phyloP scores from a whole-genome alignment of 2,329 filamentous ascomycete species.

The Didymella exigua region DNA sequence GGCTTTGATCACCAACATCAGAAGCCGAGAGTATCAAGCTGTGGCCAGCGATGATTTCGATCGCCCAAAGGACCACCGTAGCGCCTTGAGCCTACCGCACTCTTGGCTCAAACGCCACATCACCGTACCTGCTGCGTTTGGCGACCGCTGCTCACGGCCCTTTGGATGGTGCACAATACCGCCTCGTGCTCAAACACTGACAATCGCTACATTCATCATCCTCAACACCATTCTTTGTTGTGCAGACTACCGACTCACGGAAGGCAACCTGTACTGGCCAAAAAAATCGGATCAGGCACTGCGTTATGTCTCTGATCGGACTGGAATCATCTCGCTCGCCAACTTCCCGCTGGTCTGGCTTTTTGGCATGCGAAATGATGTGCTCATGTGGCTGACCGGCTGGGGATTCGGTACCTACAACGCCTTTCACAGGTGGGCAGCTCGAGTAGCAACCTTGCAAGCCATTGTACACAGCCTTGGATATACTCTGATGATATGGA shows the following conservation, averaged over 20 bases:
- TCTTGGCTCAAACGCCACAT: constrained; percentile 43
- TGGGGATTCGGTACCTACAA: constrained; percentile 72
- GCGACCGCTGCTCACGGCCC: constrained; percentile 49
- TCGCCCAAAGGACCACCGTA: not conserved
- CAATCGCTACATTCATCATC: constrained; percentile 53
- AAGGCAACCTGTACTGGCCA: constrained; percentile 55
- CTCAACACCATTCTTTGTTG: constrained; percentile 53
- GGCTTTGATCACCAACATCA: constrained; percentile 18
- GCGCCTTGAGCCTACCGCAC: constrained; percentile 4
- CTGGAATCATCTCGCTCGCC: constrained; percentile 67
- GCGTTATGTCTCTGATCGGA: constrained; percentile 67
- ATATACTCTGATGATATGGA: constrained; percentile 58
- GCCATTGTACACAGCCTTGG: constrained; percentile 67
- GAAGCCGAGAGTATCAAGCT: constrained; percentile 5
- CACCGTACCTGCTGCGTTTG: constrained; percentile 53
- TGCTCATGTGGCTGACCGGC: constrained; percentile 69
- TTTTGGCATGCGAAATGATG: constrained; percentile 70
- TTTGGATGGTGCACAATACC: constrained; percentile 55
- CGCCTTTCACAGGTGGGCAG: constrained; percentile 70
- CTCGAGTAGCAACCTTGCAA: constrained; percentile 65
- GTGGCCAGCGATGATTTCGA: not conserved
- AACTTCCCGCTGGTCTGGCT: constrained; percentile 70
- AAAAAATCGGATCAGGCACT: constrained; percentile 48
- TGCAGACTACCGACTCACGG: constrained; percentile 53
- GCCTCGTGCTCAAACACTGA: constrained; percentile 54